phyloP scores from a whole-genome alignment of 1,284 basidiomycete species.

The Trichosporon faecale region DNA sequence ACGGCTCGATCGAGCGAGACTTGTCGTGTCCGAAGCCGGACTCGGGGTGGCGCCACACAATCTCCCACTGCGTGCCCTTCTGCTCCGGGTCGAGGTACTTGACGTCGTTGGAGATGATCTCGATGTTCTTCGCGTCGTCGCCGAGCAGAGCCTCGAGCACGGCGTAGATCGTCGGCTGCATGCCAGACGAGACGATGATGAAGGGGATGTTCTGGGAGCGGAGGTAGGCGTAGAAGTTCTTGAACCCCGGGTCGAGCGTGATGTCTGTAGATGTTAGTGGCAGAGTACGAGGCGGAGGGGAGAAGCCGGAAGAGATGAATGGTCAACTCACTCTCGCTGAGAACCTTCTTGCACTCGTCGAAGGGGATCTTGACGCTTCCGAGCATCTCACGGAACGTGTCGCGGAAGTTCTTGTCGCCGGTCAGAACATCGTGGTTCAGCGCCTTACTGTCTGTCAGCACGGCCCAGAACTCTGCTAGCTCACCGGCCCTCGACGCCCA shows the following conservation, averaged over 20 bases:
- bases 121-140: conserved; percentile 69
- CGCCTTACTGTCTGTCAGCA: conserved; percentile 53
- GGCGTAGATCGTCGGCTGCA: conserved; percentile 82
- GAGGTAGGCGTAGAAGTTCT: conserved; percentile 77
- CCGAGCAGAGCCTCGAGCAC: conserved; percentile 76
- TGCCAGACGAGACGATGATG: conserved; percentile 89
- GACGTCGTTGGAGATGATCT: conserved; percentile 87
- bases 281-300: background rate
- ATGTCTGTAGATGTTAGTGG: conserved; percentile 60
- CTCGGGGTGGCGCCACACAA: conserved; percentile 81
- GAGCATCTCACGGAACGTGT: conserved; percentile 76
- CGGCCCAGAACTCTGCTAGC: background rate
- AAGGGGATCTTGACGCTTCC: conserved; percentile 68
- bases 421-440: conserved; percentile 69
- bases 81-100: conserved; percentile 56
- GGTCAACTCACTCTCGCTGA: conserved; percentile 60
- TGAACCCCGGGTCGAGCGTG: conserved; percentile 80
- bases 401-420: conserved; percentile 68
- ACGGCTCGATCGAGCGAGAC: conserved; percentile 83
- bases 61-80: conserved; percentile 71
- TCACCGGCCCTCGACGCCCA: conserved; percentile 38
- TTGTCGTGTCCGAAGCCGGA: conserved; percentile 91
- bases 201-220: conserved; percentile 72
- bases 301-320: too few species aligned
- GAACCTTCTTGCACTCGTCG: conserved; percentile 70